These are phyloP conservation scores for Citrus mangshanensis DNA, from an alignment of 345 rosid species.

Conservation along the genomic window DNA sequence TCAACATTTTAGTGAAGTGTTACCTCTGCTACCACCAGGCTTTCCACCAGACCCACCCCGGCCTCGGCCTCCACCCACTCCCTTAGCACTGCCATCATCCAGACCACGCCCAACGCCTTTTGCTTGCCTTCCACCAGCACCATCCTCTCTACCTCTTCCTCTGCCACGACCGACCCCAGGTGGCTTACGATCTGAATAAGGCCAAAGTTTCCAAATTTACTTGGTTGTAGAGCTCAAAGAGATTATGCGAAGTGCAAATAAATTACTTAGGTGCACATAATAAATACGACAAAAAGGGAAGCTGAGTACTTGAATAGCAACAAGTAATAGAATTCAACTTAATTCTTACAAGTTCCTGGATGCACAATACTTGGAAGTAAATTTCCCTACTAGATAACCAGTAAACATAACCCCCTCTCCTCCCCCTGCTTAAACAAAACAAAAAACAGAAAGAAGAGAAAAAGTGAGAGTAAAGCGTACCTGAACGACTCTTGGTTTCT, in stretches of 20 bases:
- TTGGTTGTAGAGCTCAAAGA: background rate
- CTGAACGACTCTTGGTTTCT: conserved; percentile 71
- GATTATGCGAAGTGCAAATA: background rate
- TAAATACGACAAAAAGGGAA: background rate
- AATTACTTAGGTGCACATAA: background rate
- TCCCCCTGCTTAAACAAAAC: background rate
- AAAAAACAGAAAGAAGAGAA: background rate
- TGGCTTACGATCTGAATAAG: conserved; percentile 62
- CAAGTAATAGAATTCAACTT: background rate
- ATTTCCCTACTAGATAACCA: background rate
- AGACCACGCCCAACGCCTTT: conserved; percentile 71
- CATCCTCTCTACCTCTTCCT: conserved; percentile 85
- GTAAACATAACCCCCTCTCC: background rate
- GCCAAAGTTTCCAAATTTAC: conserved; percentile 4
- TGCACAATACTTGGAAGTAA: background rate
- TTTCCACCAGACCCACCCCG: conserved; percentile 62
- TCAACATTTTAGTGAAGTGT: background rate
- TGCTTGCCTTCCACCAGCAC: conserved; percentile 54
- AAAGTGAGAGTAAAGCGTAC: conserved; percentile 22
- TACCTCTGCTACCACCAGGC: conserved; percentile 61
- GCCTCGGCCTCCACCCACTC: conserved; percentile 65
- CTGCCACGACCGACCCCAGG: conserved; percentile 83
- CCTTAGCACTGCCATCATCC: conserved; percentile 65
- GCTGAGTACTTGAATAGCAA: background rate
- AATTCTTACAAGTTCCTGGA: background rate